Evolutionary conservation across 2,329 filamentous ascomycete species (phyloP), one percentile per base, ranked within the genome.

Genomic region (Neophaeococcomyces mojaviensis): DNA sequence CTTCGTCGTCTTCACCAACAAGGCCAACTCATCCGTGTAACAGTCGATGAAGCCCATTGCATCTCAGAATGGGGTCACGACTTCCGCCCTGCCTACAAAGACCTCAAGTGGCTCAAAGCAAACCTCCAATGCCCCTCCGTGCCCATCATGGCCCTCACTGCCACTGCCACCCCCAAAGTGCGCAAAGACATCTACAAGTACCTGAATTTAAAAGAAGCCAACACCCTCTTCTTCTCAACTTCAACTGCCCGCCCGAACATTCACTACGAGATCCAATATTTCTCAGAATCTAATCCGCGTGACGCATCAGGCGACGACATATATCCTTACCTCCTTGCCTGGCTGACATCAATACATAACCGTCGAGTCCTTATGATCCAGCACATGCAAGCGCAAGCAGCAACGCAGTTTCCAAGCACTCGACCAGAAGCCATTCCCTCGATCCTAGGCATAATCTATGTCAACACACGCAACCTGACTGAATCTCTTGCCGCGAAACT

Each of bases 1-100:
- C 70, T 96, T 7, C 75, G 77, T 49, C 70, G 84, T 3, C 82
- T 96, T 12, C 72, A 96, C 60, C 71, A 79, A 48, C 88, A 96
- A 63, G 78, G 78, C 47, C 87, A 96, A 65, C 77, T 97, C n/a
- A 83, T 84, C 8, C 80, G 90, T 12, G 79, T 97, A 52, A 90
- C 86, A 39, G 82, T 97, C 47, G 90, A 97, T 60, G 90, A 97
- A 68, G 90, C 90, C 2, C 90, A 97, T 64, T 97, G 90, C 64
- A 94, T 97, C 56, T 94, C 87, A 19, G 89, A 96, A 80, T 96
- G 90, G 90, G 90, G 90, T 1, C 89, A 97, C 63, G 90, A 97
- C 64, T 97, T 97, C 62, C 84, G 90, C n/a, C 86, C 83, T 30
- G 86, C 88, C 47, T 97, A 95, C 66, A 88, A 92, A 60, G 78